phyloP scores from a whole-genome alignment of 768 basidiomycete species.

The Butyriboletus loyo region DNA sequence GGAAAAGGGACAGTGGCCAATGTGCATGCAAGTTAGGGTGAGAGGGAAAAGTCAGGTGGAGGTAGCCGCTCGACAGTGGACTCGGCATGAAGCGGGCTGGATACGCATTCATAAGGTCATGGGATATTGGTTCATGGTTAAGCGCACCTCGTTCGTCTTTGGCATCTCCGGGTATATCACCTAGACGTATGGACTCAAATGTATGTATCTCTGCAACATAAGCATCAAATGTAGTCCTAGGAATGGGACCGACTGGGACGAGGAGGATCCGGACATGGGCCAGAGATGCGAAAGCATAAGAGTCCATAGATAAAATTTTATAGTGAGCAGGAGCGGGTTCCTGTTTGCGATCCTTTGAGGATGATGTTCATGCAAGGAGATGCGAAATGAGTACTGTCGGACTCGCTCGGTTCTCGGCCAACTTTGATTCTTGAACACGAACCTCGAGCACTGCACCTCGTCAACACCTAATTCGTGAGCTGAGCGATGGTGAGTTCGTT shows the following conservation, averaged over 20 bases:
- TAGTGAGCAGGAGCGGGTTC: not conserved
- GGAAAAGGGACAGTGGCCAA: slow-evolving; percentile 65
- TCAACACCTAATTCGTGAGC: not conserved
- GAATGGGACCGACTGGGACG: slow-evolving; percentile 79
- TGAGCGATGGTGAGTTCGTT: slow-evolving; percentile 25
- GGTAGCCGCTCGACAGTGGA: slow-evolving; percentile 66
- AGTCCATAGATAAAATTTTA: slow-evolving; percentile 51
- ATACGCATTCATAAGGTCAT: slow-evolving; percentile 5
- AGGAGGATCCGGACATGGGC: slow-evolving; percentile 85
- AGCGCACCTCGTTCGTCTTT: slow-evolving; percentile 71
- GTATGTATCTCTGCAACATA: slow-evolving; percentile 72
- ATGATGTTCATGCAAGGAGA: slow-evolving; percentile 1
- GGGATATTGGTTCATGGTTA: not conserved
- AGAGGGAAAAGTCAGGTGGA: slow-evolving; percentile 77
- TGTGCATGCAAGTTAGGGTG: slow-evolving; percentile 74
- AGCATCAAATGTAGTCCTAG: slow-evolving; percentile 63
- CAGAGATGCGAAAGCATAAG: slow-evolving; percentile 72
- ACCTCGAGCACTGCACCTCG: slow-evolving; percentile 5
- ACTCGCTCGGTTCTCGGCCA: not conserved
- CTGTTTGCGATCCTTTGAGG: not conserved
- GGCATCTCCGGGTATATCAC: slow-evolving; percentile 78
- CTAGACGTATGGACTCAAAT: slow-evolving; percentile 71
- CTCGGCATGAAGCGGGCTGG: slow-evolving; percentile 82
- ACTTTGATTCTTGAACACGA: slow-evolving; percentile 22
- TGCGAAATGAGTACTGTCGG: not conserved